Evolutionary conservation across 352 stramenopile species (phyloP).

Genomic region (Phytopythium vexans): DNA sequence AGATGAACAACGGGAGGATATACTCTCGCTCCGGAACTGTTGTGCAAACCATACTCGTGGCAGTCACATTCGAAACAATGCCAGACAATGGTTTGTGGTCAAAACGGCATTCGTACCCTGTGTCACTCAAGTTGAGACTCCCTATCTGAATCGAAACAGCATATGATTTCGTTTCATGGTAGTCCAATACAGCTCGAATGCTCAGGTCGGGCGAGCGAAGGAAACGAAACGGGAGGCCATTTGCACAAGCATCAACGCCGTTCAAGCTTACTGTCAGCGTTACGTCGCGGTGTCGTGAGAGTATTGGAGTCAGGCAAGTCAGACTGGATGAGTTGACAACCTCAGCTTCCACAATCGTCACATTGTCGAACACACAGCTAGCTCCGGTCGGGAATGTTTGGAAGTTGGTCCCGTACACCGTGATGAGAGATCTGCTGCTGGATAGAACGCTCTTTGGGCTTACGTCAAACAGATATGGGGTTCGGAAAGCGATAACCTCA

Average conservation of each 20-base stretch:
- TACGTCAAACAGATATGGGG: constrained; percentile 25
- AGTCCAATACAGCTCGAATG: constrained; percentile 9
- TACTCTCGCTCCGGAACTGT: background rate
- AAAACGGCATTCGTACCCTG: constrained; percentile 22
- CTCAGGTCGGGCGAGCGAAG: constrained; percentile 6
- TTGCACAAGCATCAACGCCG: constrained; percentile 27
- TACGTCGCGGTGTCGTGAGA: constrained; percentile 1
- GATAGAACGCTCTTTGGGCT: constrained; percentile 12
- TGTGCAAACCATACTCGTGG: constrained; percentile 14
- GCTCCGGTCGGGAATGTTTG: constrained; percentile 15
- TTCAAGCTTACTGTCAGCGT: constrained; percentile 36
- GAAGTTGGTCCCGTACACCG: constrained; percentile 41
- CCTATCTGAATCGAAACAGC: background rate
- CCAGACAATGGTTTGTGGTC: constrained; percentile 11
- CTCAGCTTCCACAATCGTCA: constrained; percentile 12
- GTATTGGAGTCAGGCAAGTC: constrained; percentile 24
- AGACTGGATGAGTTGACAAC: constrained; percentile 26
- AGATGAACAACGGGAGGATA: constrained; percentile 6
- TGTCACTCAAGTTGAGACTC: background rate
- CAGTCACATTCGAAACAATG: constrained; percentile 11
- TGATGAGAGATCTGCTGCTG: constrained; percentile 11
- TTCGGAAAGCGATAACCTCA: constrained; percentile 24
- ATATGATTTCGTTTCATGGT: background rate
- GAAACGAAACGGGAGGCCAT: constrained; percentile 21
- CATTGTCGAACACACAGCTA: constrained; percentile 32